phyloP scores from a whole-genome alignment of 2,329 filamentous ascomycete genomes.

The Neofusicoccum parvum region DNA sequence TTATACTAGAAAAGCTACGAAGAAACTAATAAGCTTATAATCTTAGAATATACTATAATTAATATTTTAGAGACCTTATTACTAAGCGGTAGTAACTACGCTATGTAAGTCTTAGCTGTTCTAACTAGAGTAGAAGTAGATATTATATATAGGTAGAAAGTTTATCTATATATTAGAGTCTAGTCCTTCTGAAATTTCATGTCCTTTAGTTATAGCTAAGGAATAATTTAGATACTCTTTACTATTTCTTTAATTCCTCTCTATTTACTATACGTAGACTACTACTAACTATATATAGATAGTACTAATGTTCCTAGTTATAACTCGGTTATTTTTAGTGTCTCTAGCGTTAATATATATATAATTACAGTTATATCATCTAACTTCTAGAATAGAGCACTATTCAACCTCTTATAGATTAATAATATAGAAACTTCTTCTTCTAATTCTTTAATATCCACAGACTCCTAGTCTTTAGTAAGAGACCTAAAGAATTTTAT shows the following conservation, averaged over 20 bases:
- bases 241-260: neutral
- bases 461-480: too few relatives aligned
- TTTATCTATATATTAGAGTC: neutral
- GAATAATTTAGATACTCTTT: neutral
- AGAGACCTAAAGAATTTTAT: too few relatives aligned
- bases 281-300: too few relatives aligned
- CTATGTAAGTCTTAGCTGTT: constrained; percentile 53
- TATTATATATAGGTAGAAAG: constrained; percentile 42
- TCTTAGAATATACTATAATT: constrained; percentile 45
- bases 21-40: neutral
- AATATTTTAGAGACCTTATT: constrained; percentile 49
- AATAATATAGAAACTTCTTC: too few relatives aligned
- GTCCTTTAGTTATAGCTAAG: too few relatives aligned
- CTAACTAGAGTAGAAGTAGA: constrained; percentile 54
- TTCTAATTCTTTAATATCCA: too few relatives aligned
- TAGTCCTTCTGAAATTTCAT: neutral
- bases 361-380: neutral
- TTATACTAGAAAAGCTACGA: neutral
- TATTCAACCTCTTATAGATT: too few relatives aligned
- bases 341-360: neutral
- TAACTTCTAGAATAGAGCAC: too few relatives aligned
- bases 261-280: neutral
- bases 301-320: too few relatives aligned
- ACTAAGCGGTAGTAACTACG: constrained; percentile 51
- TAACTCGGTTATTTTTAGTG: too few relatives aligned